Base-by-base conservation (phyloP, 371 early-diverging fungal species). In the Mortierella sp. region DNA sequence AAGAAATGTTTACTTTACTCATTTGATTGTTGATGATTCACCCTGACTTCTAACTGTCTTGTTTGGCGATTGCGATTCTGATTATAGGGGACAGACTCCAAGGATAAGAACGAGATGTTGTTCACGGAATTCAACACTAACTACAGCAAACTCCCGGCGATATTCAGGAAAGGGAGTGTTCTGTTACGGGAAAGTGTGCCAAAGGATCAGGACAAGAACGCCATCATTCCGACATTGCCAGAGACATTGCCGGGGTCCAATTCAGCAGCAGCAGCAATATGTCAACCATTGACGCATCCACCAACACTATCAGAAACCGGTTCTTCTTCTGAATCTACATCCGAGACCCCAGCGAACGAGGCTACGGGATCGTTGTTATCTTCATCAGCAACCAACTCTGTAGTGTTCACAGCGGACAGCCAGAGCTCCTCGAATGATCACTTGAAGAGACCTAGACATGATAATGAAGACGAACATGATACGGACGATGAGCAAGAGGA, bases 41-140 rank as follows among this genome's bases (percentile, higher is more conserved):
- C 19, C n/a, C 19, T 34, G 34, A 4, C 10, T 10, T 34, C 10
- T 34, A 10, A 10, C 4, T 34, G 34, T 34, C 34, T 34, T 10
- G 7, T 7, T 34, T 34, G 34, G 4, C 34, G 10, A 34, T 34
- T 34, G 34, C 4, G 10, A 34, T 7, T 7, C 4, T 7, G 10
- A 34, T 7, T 7, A 27, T 69, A 92, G 91, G 91, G 91, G 23
- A 90, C 94, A 23, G 83, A 90, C 52, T 92, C 96, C 4, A 89
- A 89, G 19, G 89, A 91, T 43, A 98, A 98, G 70, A 93, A 97
- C 74, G 97, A 97, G 70, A 83, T 97, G 34, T 72, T 98, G 24
- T 97, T 95, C 69, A 80, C 87, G 18, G 72, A 90, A 52, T 96
- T 89, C 78, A 84, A 87, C 61, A 91, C 94, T 64, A 98, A 98